phyloP scores from a whole-genome alignment of 257 asterid species.

The Haberlea rhodopensis region DNA sequence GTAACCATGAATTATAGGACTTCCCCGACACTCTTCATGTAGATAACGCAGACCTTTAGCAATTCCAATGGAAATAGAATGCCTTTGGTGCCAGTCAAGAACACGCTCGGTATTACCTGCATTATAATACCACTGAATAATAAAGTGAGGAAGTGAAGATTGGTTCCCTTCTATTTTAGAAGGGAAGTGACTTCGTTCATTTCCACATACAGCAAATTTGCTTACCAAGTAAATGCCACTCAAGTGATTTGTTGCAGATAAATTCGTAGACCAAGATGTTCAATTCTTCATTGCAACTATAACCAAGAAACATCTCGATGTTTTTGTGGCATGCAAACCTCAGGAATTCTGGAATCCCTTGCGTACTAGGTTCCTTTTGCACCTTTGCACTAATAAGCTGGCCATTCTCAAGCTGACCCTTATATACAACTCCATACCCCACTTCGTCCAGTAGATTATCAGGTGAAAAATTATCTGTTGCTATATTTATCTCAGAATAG shows the following conservation, averaged over 20 bases:
- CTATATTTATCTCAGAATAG: neutral
- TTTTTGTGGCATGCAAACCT: constrained; percentile 60
- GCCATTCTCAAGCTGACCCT: constrained; percentile 61
- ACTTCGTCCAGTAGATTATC: constrained; percentile 62
- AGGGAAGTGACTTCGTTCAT: neutral
- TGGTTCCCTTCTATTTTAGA: neutral
- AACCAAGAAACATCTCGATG: constrained; percentile 66
- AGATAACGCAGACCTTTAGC: constrained; percentile 76
- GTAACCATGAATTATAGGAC: constrained; percentile 62
- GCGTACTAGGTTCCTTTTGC: constrained; percentile 51
- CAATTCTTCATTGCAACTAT: constrained; percentile 46
- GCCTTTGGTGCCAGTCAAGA: constrained; percentile 64
- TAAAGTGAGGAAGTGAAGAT: neutral
- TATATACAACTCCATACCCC: constrained; percentile 54
- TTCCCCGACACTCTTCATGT: constrained; percentile 72
- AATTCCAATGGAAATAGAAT: constrained; percentile 63
- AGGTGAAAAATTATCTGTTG: constrained; percentile 44
- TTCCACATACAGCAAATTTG: neutral
- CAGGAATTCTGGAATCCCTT: constrained; percentile 44
- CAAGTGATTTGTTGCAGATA: constrained; percentile 58
- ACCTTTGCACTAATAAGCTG: constrained; percentile 57
- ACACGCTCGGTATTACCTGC: constrained; percentile 39
- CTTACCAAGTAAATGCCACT: constrained; percentile 75
- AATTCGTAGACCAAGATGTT: constrained; percentile 60
- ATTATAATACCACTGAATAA: constrained; percentile 10